Evolutionary conservation across 2,329 filamentous ascomycete species (phyloP).

Genomic region (Diaporthe vexans): DNA sequence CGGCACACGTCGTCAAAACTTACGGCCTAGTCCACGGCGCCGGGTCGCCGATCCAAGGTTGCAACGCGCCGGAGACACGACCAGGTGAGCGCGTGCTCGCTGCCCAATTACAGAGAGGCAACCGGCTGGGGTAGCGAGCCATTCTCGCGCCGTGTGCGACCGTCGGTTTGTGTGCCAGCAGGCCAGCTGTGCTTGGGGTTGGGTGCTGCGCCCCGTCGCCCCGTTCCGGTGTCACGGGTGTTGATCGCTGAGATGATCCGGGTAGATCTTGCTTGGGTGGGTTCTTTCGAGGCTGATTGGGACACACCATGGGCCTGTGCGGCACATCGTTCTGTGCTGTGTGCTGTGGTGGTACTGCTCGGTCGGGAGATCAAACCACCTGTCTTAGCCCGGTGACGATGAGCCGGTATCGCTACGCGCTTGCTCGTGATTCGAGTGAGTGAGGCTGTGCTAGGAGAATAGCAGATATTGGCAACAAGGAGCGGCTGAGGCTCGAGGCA

Average conservation of each 20-base stretch:
- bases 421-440: constrained; percentile 17
- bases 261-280: constrained; percentile 28
- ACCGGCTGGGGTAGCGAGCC: constrained; percentile 30
- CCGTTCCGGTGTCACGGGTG: constrained; percentile 36
- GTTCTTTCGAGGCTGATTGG: not conserved
- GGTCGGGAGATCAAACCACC: constrained; percentile 23
- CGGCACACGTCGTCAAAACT: constrained; percentile 29
- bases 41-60: constrained; percentile 35
- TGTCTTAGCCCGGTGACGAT: constrained; percentile 28
- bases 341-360: not conserved
- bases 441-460: constrained; percentile 11
- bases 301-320: too few relatives aligned
- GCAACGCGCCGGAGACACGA: constrained; percentile 36
- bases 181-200: not conserved
- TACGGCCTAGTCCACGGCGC: constrained; percentile 30
- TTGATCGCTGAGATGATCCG: constrained; percentile 24
- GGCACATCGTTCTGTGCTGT: too few relatives aligned
- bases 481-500: constrained; percentile 10
- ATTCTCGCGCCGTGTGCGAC: constrained; percentile 30
- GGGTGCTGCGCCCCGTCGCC: constrained; percentile 31
- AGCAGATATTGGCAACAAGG: too few relatives aligned
- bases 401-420: constrained; percentile 38
- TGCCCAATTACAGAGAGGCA: constrained; percentile 32
- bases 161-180: constrained; percentile 15
- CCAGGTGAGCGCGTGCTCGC: constrained; percentile 40